Conservation (phyloP, 2,329 filamentous ascomycete genomes). For the Xylariaceae sp. region DNA sequence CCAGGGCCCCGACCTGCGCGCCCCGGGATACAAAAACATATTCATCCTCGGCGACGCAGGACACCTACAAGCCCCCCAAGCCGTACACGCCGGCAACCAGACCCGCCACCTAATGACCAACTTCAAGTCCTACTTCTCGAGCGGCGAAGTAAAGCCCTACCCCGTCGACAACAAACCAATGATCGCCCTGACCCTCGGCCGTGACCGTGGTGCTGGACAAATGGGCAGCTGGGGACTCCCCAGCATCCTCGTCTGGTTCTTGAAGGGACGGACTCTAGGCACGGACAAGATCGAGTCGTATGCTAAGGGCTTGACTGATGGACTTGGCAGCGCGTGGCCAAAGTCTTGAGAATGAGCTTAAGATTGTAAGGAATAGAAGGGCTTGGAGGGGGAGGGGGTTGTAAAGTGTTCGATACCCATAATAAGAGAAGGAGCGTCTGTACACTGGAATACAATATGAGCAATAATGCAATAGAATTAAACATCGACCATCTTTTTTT, state of each 20-base stretch:
- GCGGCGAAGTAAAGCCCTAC: slow-evolving; percentile 32
- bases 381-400: too few species aligned
- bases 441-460: too few species aligned
- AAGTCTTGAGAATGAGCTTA: slow-evolving; percentile 1
- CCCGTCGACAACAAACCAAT: slow-evolving; percentile 28
- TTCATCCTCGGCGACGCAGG: slow-evolving; percentile 46
- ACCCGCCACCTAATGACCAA: slow-evolving; percentile 11
- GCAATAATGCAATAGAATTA: too few species aligned
- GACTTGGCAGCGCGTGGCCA: slow-evolving; percentile 12
- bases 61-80: slow-evolving; percentile 38
- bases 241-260: slow-evolving; percentile 32
- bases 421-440: too few species aligned
- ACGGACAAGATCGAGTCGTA: slow-evolving; percentile 31
- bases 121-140: slow-evolving; percentile 30
- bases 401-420: too few species aligned
- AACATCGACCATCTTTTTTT: too few species aligned
- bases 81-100: slow-evolving; percentile 33
- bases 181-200: slow-evolving; percentile 40
- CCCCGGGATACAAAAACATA: slow-evolving; percentile 37
- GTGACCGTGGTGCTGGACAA: slow-evolving; percentile 33
- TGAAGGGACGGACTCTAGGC: slow-evolving; percentile 39
- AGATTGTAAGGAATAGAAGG: neutral
- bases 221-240: slow-evolving; percentile 26
- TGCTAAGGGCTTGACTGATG: slow-evolving; percentile 28
- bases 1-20: slow-evolving; percentile 38